These are phyloP conservation scores for Trametes cubensis DNA, from an alignment of 768 basidiomycete species.

Conservation along the genomic window DNA sequence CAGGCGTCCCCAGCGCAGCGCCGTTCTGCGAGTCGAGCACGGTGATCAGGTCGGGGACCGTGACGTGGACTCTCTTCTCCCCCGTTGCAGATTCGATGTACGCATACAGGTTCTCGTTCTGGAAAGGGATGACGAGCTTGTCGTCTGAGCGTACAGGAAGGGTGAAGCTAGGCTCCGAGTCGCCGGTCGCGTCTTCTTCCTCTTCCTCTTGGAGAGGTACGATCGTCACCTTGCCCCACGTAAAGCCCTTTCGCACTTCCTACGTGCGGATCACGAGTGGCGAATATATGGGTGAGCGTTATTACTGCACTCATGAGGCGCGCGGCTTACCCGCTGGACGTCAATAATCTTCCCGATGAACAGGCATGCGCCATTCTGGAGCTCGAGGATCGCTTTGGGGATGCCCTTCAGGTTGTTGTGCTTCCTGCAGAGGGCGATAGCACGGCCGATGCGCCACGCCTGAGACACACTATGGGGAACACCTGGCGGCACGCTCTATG, in stretches of 20 bases:
- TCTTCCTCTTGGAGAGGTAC: constrained; percentile 35
- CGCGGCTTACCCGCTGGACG: constrained; percentile 31
- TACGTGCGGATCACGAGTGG: neutral
- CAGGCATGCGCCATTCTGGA: constrained; percentile 44
- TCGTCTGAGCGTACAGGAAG: constrained; percentile 33
- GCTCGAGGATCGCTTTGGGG: constrained; percentile 34
- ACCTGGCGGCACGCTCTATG: constrained; percentile 10
- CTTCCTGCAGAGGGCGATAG: constrained; percentile 54
- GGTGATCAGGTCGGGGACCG: constrained; percentile 67
- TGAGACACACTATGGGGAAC: constrained; percentile 57
- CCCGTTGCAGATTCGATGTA: constrained; percentile 37
- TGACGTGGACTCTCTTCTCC: constrained; percentile 46
- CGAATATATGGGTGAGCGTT: neutral
- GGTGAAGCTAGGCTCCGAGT: constrained; percentile 9
- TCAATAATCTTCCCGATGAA: constrained; percentile 65
- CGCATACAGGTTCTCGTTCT: constrained; percentile 63
- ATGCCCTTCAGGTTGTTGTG: constrained; percentile 44
- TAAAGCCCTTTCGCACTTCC: constrained; percentile 37
- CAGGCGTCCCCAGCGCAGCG: constrained; percentile 61
- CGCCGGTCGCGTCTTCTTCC: constrained; percentile 30
- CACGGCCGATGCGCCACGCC: constrained; percentile 65
- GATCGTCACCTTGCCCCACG: constrained; percentile 38
- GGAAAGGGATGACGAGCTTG: constrained; percentile 56
- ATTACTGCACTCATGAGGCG: neutral
- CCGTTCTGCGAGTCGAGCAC: constrained; percentile 67